A percentile compares a stretch with the other conserved stretches of the same genome.
Evolutionary conservation across 495 filamentous ascomycete species (phyloP).

Genomic region (Trichocladium uniseriatum): DNA sequence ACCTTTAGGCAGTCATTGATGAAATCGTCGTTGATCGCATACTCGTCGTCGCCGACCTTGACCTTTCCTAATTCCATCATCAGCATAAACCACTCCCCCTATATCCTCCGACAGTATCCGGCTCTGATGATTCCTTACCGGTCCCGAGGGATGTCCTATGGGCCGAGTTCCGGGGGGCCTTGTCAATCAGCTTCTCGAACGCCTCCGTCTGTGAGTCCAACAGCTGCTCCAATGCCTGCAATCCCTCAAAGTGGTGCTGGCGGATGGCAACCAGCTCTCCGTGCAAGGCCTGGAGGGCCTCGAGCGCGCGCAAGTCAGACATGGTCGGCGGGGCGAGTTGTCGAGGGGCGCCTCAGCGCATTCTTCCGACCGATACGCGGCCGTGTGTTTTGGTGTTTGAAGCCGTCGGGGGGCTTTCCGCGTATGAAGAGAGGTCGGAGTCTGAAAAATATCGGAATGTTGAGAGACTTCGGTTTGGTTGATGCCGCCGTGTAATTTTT

Average conservation of each 20-base stretch:
- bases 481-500: not conserved
- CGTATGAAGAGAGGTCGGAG: not conserved
- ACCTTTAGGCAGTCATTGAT: conserved; percentile 66
- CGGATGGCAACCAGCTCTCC: conserved; percentile 63
- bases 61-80: conserved; percentile 53
- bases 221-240: conserved; percentile 55
- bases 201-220: conserved; percentile 60
- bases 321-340: conserved; percentile 34
- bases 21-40: conserved; percentile 78
- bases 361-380: conserved; percentile 6
- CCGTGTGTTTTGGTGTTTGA: not conserved
- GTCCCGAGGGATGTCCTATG: conserved; percentile 48
- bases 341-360: conserved; percentile 12
- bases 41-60: conserved; percentile 58
- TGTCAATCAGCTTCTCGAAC: conserved; percentile 70
- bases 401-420: not conserved
- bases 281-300: conserved; percentile 65
- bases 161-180: conserved; percentile 56
- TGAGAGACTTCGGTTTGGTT: not conserved
- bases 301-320: conserved; percentile 56
- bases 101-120: not conserved
- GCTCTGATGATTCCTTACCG: conserved; percentile 17
- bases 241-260: conserved; percentile 49
- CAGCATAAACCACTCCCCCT: conserved; percentile 19
- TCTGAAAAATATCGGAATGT: too few species aligned